Evolutionary conservation across 1,284 basidiomycete species (phyloP).

Genomic region (Leccinum subrobustum): DNA sequence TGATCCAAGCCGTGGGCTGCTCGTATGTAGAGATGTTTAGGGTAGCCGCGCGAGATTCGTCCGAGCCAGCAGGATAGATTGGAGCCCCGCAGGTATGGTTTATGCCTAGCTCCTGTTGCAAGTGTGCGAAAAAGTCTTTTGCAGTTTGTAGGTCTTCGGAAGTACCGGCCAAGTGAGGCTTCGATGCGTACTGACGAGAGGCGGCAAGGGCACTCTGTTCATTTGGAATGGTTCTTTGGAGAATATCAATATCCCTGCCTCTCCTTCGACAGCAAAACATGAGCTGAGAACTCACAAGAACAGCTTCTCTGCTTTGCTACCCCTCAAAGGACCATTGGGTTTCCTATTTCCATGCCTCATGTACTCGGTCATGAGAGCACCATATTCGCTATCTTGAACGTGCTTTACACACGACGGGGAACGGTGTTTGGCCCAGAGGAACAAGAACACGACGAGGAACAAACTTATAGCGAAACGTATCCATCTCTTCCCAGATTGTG

Average conservation of each 20-base stretch:
- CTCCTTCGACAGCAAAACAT: background rate
- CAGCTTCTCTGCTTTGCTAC: constrained; percentile 25
- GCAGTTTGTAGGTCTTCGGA: constrained; percentile 50
- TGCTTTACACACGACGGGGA: constrained; percentile 1
- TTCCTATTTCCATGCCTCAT: constrained; percentile 16
- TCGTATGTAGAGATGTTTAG: constrained; percentile 40
- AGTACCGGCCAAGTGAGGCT: constrained; percentile 55
- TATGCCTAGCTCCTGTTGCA: constrained; percentile 48
- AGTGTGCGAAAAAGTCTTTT: constrained; percentile 45
- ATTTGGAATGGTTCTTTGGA: constrained; percentile 46
- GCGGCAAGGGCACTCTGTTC: constrained; percentile 43
- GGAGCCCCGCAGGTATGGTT: constrained; percentile 35
- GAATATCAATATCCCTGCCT: background rate
- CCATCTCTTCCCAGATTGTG: constrained; percentile 15
- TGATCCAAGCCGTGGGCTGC: constrained; percentile 54
- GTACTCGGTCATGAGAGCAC: constrained; percentile 19
- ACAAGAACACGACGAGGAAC: constrained; percentile 10
- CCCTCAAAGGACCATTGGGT: constrained; percentile 20
- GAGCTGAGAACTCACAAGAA: constrained; percentile 28
- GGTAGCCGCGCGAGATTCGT: constrained; percentile 46
- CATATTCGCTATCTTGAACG: constrained; percentile 15
- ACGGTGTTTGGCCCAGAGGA: constrained; percentile 16
- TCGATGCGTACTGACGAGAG: constrained; percentile 45
- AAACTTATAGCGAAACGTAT: constrained; percentile 7
- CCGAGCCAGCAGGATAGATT: constrained; percentile 51